phyloP scores from a whole-genome alignment of 2,329 filamentous ascomycete species.

The Cucurbitaria berberidis region DNA sequence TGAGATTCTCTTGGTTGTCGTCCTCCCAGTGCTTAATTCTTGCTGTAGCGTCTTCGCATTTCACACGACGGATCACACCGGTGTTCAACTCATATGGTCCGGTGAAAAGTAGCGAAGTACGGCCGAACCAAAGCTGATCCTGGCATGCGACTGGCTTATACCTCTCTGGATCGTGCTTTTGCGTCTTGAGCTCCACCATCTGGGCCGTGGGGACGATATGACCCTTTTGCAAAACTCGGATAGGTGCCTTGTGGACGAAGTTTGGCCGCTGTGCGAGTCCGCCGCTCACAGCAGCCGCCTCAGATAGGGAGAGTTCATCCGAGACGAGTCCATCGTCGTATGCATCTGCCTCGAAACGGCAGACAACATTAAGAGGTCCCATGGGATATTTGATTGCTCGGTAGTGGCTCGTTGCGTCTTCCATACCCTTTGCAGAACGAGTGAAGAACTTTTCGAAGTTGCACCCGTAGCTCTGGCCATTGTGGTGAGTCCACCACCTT shows the following conservation, averaged over 20 bases:
- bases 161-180: conserved; percentile 15
- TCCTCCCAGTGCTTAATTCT: conserved; percentile 30
- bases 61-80: conserved; percentile 18
- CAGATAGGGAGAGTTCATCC: conserved; percentile 15
- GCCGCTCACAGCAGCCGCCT: conserved; percentile 18
- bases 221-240: conserved; percentile 33
- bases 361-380: conserved; percentile 33
- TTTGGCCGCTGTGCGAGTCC: conserved; percentile 12
- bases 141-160: conserved; percentile 18
- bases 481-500: conserved; percentile 27
- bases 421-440: conserved; percentile 20
- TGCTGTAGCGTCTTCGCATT: conserved; percentile 21
- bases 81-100: conserved; percentile 24
- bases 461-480: conserved; percentile 24
- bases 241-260: conserved; percentile 23
- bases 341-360: conserved; percentile 39
- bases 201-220: conserved; percentile 28
- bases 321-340: conserved; percentile 25
- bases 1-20: conserved; percentile 27
- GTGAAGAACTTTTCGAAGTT: conserved; percentile 41
- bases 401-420: conserved; percentile 38
- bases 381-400: conserved; percentile 37
- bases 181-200: conserved; percentile 36
- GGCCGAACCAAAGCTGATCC: conserved; percentile 43
- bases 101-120: conserved; percentile 32